phyloP scores from a whole-genome alignment of 305 asterid species.

The Fraxinus velutina region DNA sequence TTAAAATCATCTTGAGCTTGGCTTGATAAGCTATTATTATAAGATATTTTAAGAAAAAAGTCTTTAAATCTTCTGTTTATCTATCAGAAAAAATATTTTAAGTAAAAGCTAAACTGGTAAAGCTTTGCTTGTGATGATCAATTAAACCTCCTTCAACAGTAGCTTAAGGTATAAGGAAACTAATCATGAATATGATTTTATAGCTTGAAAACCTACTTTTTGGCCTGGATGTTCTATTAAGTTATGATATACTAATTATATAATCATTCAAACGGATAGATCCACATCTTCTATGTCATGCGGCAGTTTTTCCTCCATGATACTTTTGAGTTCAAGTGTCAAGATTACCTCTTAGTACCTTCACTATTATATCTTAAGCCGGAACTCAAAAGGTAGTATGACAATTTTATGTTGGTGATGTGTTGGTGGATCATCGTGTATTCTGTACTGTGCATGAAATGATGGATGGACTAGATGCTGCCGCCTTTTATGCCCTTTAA shows the following conservation, averaged over 20 bases:
- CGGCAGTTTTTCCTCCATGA: neutral
- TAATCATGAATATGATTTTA: neutral
- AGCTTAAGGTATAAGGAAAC: neutral
- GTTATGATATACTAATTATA: neutral
- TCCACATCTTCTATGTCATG: neutral
- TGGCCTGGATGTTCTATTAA: neutral
- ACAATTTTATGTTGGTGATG: neutral
- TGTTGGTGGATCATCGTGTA: neutral
- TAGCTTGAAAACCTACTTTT: neutral
- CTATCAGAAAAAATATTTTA: neutral
- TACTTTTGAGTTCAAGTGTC: neutral
- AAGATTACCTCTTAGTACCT: neutral
- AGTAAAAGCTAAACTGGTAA: neutral
- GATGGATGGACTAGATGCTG: neutral
- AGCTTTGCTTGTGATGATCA: neutral
- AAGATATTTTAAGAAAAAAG: neutral
- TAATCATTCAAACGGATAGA: neutral
- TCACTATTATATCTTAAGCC: neutral
- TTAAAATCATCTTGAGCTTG: neutral
- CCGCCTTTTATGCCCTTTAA: neutral
- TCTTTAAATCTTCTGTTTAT: no score
- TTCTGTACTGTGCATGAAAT: neutral
- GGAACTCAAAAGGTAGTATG: neutral
- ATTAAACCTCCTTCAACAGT: neutral
- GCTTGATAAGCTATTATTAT: neutral